Conservation (phyloP, 768 basidiomycete species). For the Dentipellis fragilis region DNA sequence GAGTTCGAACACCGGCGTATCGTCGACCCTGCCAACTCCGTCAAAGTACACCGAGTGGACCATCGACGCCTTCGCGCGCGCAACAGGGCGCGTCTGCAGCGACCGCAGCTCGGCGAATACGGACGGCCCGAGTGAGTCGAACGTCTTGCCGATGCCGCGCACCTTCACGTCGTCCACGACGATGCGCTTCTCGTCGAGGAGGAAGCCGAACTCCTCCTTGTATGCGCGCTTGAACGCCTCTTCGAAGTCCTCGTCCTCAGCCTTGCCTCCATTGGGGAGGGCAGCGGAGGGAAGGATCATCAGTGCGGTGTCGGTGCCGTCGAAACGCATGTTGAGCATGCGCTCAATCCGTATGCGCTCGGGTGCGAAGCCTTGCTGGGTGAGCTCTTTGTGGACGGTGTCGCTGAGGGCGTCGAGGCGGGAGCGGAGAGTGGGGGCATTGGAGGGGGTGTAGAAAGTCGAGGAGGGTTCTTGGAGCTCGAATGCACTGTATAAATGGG, state of each 20-base stretch:
- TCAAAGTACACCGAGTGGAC: constrained; percentile 75
- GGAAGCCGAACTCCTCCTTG: constrained; percentile 85
- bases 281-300: constrained; percentile 61
- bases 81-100: constrained; percentile 32
- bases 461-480: constrained; percentile 90
- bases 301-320: constrained; percentile 86
- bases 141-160: constrained; percentile 86
- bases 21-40: constrained; percentile 58
- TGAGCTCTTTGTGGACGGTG: constrained; percentile 58
- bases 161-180: constrained; percentile 91
- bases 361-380: constrained; percentile 71
- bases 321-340: constrained; percentile 88
- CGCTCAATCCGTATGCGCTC: constrained; percentile 66
- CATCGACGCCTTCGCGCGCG: constrained; percentile 36
- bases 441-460: constrained; percentile 57
- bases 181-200: constrained; percentile 73
- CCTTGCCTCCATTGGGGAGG: constrained; percentile 24
- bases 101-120: constrained; percentile 65
- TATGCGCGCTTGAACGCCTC: constrained; percentile 73
- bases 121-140: constrained; percentile 68
- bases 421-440: constrained; percentile 40
- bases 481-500: constrained; percentile 41
- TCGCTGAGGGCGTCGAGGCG: constrained; percentile 63
- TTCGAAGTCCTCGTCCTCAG: constrained; percentile 64
- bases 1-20: constrained; percentile 76